Evolutionary conservation across 1,284 basidiomycete genomes (phyloP).

Genomic region (Tausonia pullulans): DNA sequence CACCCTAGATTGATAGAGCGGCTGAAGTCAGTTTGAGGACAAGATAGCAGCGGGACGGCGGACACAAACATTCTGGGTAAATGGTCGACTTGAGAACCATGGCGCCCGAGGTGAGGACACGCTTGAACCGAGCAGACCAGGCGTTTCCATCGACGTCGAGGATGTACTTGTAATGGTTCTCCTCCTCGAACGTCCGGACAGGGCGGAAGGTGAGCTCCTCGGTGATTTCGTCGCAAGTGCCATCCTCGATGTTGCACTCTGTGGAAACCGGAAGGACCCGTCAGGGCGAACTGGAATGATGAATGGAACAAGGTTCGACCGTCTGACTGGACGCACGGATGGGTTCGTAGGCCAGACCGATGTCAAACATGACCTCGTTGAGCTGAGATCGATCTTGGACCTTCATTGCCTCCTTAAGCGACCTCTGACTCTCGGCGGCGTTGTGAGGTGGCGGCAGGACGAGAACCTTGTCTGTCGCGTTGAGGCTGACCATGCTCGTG

Average conservation of each 20-base stretch:
- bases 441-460: constrained; percentile 9
- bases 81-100: constrained; percentile 14
- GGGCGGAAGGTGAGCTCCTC: not conserved
- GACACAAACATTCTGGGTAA: not conserved
- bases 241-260: constrained; percentile 15
- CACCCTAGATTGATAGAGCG: not conserved
- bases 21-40: too few species aligned
- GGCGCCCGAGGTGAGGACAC: constrained; percentile 9
- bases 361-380: constrained; percentile 11
- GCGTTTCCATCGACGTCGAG: constrained; percentile 14
- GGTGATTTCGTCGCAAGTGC: constrained; percentile 11
- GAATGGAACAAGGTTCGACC: too few species aligned
- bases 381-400: not conserved
- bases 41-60: too few species aligned
- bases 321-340: constrained; percentile 9
- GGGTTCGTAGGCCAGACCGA: constrained; percentile 14
- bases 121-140: constrained; percentile 12
- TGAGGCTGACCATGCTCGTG: not conserved
- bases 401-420: too few species aligned
- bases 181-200: not conserved
- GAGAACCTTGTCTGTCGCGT: not conserved
- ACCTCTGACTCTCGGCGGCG: not conserved
- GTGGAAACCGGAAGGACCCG: not conserved
- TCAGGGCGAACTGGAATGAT: too few species aligned
- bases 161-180: constrained; percentile 9